These are phyloP conservation scores for Coelastrella sp. DNA, from an alignment of 139 green algal species.

Conservation along the genomic window DNA sequence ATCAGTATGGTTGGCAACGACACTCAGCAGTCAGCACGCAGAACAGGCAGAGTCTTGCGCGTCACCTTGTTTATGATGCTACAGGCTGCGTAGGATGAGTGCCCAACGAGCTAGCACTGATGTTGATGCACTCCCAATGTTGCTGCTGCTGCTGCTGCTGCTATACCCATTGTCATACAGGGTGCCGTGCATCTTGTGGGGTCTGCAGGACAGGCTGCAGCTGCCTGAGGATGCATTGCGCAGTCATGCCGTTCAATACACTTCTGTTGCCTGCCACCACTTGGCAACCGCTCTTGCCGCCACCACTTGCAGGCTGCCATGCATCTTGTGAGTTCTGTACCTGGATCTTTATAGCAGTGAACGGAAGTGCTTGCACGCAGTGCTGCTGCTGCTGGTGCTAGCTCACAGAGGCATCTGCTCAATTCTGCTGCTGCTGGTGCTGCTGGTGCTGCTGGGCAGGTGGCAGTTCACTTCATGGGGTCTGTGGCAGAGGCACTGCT, in stretches of 20 bases:
- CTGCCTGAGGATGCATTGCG: too few relatives aligned
- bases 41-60: too few relatives aligned
- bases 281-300: too few relatives aligned
- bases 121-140: background rate
- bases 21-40: background rate
- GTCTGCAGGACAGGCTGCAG: too few relatives aligned
- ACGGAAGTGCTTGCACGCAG: too few relatives aligned
- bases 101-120: background rate
- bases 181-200: background rate
- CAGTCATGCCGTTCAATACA: too few relatives aligned
- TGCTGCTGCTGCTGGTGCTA: background rate
- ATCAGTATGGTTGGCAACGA: background rate
- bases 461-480: constrained; percentile 44
- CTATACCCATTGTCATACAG: background rate
- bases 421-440: background rate
- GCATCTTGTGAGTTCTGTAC: background rate
- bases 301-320: background rate
- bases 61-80: too few relatives aligned
- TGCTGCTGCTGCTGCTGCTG: background rate
- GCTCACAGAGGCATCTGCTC: background rate
- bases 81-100: too few relatives aligned
- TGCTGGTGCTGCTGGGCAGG: constrained; percentile 1
- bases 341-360: too few relatives aligned
- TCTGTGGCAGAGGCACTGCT: constrained; percentile 63
- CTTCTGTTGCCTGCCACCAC: too few relatives aligned